Evolutionary conservation across 352 stramenopile genomes (phyloP), one percentile per base, ranked within the genome.

Genomic region (Aphanomyces cochlioides): DNA sequence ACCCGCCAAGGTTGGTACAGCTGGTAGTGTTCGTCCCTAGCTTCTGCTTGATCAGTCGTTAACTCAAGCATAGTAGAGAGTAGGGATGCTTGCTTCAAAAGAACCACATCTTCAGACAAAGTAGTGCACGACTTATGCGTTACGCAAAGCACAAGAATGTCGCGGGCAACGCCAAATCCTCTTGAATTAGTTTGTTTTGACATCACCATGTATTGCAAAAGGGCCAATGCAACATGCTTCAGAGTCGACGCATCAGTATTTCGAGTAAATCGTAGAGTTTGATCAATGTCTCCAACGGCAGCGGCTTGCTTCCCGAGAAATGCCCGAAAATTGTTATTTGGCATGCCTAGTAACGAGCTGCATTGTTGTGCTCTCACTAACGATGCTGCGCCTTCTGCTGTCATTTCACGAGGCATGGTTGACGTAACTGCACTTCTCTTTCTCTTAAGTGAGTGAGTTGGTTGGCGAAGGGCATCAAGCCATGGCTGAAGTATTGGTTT

Each of bases 361-460:
- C 53, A 47, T 17, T 56, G 64, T 37, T 70, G 64, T 5, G 47
- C 47, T 13, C n/a, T 61, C 10, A 39, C 37, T 28, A 64, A 10
- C 6, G 48, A 39, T 2, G 39, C 38, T 3, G 40, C 37, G 17
- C 34, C 64, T 43, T 70, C 64, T 5, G 34, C 19, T 17, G 64
- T 56, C 63, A 47, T 56, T 48, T 17, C 17, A 7, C 19, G 43
- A 19, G 64, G 28, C 28, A 19, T 36, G 3, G 7, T 38, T 21
- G 34, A 13, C 0, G 21, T 7, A 12, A 19, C 19, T 3, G 47
- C 48, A 28, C 28, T 21, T 17, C 64, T 47, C 34, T 70, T 70
- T n/a, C 64, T 43, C 21, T 70, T 70, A n/a, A 70, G 64, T 15
- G 64, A 70, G 5, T 43, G 64, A 10, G 64, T 12, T 17, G 64